phyloP scores from a whole-genome alignment of 2,329 filamentous ascomycete species.

The Bipolaris sorokiniana region DNA sequence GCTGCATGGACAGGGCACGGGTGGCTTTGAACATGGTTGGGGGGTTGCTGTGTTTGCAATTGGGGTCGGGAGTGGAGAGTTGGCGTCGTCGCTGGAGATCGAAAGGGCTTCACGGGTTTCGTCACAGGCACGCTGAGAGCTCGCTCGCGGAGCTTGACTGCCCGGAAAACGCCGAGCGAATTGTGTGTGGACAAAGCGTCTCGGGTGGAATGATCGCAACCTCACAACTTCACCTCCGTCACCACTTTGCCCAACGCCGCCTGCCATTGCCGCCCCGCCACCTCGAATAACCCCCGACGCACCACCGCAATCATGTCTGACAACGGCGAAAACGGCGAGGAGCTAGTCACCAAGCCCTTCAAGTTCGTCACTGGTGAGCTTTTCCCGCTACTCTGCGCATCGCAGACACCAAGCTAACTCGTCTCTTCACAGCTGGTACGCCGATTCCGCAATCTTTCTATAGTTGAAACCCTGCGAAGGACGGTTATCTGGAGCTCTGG shows the following conservation, averaged over 20 bases:
- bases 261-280: conserved; percentile 39
- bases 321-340: conserved; percentile 64
- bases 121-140: conserved; percentile 36
- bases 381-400: conserved; percentile 19
- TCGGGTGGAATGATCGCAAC: conserved; percentile 42
- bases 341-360: conserved; percentile 97
- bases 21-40: conserved; percentile 46
- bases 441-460: conserved; percentile 21
- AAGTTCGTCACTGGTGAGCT: conserved; percentile 98
- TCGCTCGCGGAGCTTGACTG: conserved; percentile 32
- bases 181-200: conserved; percentile 44
- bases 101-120: conserved; percentile 37
- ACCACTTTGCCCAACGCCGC: conserved; percentile 33
- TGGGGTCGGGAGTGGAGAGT: conserved; percentile 37
- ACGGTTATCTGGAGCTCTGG: neutral
- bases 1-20: conserved; percentile 48
- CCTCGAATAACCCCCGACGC: conserved; percentile 19
- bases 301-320: conserved; percentile 80
- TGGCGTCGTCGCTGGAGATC: conserved; percentile 24
- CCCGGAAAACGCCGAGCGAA: conserved; percentile 43
- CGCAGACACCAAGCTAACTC: conserved; percentile 38
- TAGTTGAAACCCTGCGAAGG: conserved; percentile 12
- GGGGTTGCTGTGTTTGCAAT: conserved; percentile 5
- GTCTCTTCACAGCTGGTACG: conserved; percentile 49
- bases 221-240: conserved; percentile 40